Evolutionary conservation across 2,329 filamentous ascomycete genomes (phyloP).

Genomic region (Paraphaeosphaeria minitans): DNA sequence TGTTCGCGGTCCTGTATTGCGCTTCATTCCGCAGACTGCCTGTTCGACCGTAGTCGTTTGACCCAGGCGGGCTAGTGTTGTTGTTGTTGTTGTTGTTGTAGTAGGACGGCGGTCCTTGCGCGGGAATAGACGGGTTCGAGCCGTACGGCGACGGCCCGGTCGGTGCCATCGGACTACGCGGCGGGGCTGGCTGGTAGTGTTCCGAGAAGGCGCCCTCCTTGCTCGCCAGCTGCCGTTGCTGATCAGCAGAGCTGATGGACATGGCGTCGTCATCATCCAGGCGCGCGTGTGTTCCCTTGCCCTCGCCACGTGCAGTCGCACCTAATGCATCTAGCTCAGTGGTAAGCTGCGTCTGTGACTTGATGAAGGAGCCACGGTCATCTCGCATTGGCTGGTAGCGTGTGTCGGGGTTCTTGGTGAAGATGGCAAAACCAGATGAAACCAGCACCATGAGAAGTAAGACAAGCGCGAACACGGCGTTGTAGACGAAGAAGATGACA

Average conservation of each 20-base stretch:
- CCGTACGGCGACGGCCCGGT: slow-evolving; percentile 50
- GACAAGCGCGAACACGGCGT: slow-evolving; percentile 81
- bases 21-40: slow-evolving; percentile 35
- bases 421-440: slow-evolving; percentile 77
- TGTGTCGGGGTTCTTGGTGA: slow-evolving; percentile 91
- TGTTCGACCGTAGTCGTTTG: slow-evolving; percentile 32
- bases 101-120: slow-evolving; percentile 36
- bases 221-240: slow-evolving; percentile 31
- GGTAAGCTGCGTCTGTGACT: slow-evolving; percentile 85
- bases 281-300: slow-evolving; percentile 59
- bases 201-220: slow-evolving; percentile 49
- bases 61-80: slow-evolving; percentile 44
- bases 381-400: slow-evolving; percentile 97
- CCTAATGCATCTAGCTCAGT: slow-evolving; percentile 91
- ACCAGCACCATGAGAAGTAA: slow-evolving; percentile 82
- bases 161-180: slow-evolving; percentile 53
- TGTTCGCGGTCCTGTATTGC: slow-evolving; percentile 56
- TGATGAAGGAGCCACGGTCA: slow-evolving; percentile 96
- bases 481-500: slow-evolving; percentile 85
- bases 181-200: slow-evolving; percentile 49
- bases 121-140: slow-evolving; percentile 48
- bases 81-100: slow-evolving; percentile 47
- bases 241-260: slow-evolving; percentile 60
- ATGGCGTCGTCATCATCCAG: slow-evolving; percentile 75
- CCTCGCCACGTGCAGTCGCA: slow-evolving; percentile 83